Evolutionary conservation across 495 filamentous ascomycete genomes (phyloP).

Genomic region (Apodospora peruviana): DNA sequence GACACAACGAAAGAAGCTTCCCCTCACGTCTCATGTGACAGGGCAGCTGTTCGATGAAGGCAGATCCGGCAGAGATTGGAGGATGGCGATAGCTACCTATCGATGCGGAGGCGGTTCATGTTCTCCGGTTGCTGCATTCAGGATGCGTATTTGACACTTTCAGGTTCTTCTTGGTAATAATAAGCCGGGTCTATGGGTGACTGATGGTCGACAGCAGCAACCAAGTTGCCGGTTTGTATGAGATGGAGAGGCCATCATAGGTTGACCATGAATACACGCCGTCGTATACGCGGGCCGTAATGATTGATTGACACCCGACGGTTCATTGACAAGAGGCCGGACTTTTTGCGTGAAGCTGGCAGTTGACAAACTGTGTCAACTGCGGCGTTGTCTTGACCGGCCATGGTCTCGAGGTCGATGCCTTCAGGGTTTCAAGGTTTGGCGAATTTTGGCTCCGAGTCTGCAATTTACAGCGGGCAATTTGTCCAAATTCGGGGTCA

Average conservation of each 20-base stretch:
- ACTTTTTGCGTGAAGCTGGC: not conserved
- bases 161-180: not conserved
- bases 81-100: not conserved
- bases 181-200: not conserved
- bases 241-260: too few species aligned
- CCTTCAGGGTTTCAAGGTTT: too few species aligned
- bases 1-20: not conserved
- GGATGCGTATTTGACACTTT: not conserved
- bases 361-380: too few species aligned
- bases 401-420: too few species aligned
- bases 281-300: too few species aligned
- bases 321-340: not conserved
- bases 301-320: not conserved
- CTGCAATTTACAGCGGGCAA: too few species aligned
- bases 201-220: not conserved
- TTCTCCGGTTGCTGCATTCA: not conserved
- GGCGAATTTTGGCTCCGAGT: too few species aligned
- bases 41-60: not conserved
- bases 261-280: too few species aligned
- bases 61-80: not conserved
- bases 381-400: too few species aligned
- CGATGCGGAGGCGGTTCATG: not conserved
- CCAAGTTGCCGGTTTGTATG: not conserved
- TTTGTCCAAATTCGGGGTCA: too few species aligned
- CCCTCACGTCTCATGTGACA: not conserved